Evolutionary conservation across 768 basidiomycete genomes (phyloP).

Genomic region (Neoboletus subvelutipes): DNA sequence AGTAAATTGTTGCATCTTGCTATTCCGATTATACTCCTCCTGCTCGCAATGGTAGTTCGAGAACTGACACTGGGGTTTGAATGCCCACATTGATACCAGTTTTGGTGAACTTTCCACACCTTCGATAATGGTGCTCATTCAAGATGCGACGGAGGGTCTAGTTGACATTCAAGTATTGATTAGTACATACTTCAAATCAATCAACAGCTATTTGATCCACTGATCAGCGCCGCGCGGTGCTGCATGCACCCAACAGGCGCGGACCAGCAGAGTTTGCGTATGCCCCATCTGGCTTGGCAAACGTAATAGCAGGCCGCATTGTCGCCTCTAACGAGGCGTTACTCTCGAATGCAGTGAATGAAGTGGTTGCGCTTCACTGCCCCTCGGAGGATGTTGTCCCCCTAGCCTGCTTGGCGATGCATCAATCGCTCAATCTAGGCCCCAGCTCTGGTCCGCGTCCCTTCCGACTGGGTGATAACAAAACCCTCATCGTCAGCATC

Average conservation of each 20-base stretch:
- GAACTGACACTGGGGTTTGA: too few relatives aligned
- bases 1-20: too few relatives aligned
- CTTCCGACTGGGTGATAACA: neutral
- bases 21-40: too few relatives aligned
- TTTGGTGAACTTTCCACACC: too few relatives aligned
- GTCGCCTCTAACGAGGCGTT: neutral
- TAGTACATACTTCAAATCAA: too few relatives aligned
- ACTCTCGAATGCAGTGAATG: neutral
- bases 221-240: neutral
- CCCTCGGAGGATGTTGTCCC: neutral
- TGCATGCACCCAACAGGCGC: neutral
- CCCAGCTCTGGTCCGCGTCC: neutral
- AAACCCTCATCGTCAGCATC: neutral
- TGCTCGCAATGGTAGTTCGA: too few relatives aligned
- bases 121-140: too few relatives aligned
- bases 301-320: neutral
- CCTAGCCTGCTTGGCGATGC: neutral
- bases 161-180: too few relatives aligned
- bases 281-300: too few relatives aligned
- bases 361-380: neutral
- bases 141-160: too few relatives aligned
- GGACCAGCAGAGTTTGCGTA: neutral
- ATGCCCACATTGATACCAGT: too few relatives aligned
- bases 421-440: neutral
- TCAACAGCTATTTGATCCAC: neutral